A percentile compares a stretch with the other conserved stretches of the same genome.
Conservation (phyloP, 225 moss, liverwort and hornwort species). For the Sphagnum contortum region DNA sequence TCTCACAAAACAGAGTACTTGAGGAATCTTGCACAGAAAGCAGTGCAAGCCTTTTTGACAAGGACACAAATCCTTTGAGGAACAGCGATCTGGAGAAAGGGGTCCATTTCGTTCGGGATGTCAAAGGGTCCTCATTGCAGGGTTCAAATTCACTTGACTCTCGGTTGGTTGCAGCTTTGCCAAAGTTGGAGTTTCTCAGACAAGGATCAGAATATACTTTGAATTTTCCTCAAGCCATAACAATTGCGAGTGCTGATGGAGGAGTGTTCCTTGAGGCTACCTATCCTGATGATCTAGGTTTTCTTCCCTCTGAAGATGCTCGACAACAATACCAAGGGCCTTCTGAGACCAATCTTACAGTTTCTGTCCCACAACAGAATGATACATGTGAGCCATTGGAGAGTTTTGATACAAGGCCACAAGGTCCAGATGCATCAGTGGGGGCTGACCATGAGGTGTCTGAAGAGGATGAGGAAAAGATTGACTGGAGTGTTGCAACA, state of each 20-base stretch:
- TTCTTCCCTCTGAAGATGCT: too few relatives aligned
- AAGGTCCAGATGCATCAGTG: too few relatives aligned
- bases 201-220: not conserved
- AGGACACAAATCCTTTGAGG: not conserved
- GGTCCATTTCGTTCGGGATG: not conserved
- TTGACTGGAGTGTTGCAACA: too few relatives aligned
- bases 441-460: too few relatives aligned
- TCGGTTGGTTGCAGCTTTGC: not conserved
- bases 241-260: conserved; percentile 11
- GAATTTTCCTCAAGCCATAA: not conserved
- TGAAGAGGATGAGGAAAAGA: too few relatives aligned
- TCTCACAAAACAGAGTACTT: too few relatives aligned
- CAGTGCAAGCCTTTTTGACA: not conserved
- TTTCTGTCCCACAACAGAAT: too few relatives aligned
- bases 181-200: not conserved
- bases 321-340: too few relatives aligned
- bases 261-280: not conserved
- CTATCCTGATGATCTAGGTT: not conserved
- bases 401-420: too few relatives aligned
- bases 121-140: not conserved
- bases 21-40: too few relatives aligned
- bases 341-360: too few relatives aligned
- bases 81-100: not conserved
- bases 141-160: conserved; percentile 2
- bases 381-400: too few relatives aligned